These are phyloP conservation scores for Stylonectria norvegica DNA, from an alignment of 2,329 filamentous ascomycete genomes.

Conservation along the genomic window DNA sequence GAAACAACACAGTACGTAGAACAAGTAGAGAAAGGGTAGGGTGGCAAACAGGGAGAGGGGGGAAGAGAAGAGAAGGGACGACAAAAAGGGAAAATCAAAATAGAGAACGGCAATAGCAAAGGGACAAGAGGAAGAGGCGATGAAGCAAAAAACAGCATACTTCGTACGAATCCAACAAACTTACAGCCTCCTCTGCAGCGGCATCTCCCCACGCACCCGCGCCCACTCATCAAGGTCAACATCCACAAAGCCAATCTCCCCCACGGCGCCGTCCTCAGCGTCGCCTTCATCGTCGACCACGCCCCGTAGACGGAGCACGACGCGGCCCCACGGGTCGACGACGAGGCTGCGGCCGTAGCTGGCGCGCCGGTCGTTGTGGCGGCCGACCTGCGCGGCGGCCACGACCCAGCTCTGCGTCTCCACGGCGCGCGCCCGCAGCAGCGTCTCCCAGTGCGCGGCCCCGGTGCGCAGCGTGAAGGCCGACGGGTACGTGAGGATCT, in stretches of 20 bases:
- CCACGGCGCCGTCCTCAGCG: constrained; percentile 38
- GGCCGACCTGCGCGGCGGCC: constrained; percentile 75
- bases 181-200: constrained; percentile 50
- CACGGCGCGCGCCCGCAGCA: constrained; percentile 77
- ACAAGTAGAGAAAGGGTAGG: neutral
- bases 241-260: constrained; percentile 53
- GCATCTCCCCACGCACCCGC: constrained; percentile 50
- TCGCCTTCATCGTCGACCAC: constrained; percentile 42
- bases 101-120: neutral
- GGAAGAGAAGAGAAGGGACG: too few relatives aligned
- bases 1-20: constrained; percentile 2
- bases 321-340: constrained; percentile 79
- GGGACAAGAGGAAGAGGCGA: neutral
- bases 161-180: too few relatives aligned
- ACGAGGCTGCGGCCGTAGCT: constrained; percentile 88
- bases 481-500: constrained; percentile 81
- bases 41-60: neutral
- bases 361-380: constrained; percentile 68
- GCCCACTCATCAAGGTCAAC: constrained; percentile 48
- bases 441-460: constrained; percentile 76
- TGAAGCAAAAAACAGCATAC: too few relatives aligned
- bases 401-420: constrained; percentile 87
- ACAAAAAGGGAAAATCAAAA: neutral
- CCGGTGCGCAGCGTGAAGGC: constrained; percentile 89
- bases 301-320: constrained; percentile 63